These are phyloP conservation scores for Breynia disticha DNA, from an alignment of 441 rosid species.

Conservation along the genomic window DNA sequence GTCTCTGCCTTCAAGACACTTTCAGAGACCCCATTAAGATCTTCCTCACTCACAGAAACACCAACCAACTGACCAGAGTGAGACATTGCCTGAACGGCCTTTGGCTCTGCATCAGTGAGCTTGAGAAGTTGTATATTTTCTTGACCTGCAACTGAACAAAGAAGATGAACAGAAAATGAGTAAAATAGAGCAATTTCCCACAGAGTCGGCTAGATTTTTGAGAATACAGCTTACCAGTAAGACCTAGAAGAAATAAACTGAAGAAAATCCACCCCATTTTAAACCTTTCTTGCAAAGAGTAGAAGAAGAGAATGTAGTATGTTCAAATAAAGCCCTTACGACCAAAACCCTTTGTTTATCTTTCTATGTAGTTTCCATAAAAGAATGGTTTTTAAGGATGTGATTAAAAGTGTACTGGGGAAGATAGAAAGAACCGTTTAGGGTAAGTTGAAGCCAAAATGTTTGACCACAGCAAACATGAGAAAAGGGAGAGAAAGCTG, in stretches of 20 bases:
- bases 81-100: conserved; percentile 19
- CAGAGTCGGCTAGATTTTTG: background rate
- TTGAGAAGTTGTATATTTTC: conserved; percentile 33
- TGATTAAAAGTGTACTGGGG: too few species aligned
- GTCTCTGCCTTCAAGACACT: conserved; percentile 59
- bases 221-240: conserved; percentile 35
- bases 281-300: conserved; percentile 12
- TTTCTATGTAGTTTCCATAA: background rate
- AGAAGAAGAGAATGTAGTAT: background rate
- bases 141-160: conserved; percentile 46
- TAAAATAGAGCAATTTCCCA: background rate
- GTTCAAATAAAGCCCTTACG: too few species aligned
- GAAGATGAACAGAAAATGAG: conserved; percentile 3
- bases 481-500: background rate
- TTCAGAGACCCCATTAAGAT: conserved; percentile 41
- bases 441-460: too few species aligned
- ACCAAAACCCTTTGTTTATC: background rate
- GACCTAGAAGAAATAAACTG: conserved; percentile 30
- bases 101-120: conserved; percentile 21
- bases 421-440: too few species aligned
- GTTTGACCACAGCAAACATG: too few species aligned
- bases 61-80: conserved; percentile 29
- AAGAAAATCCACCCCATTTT: conserved; percentile 30
- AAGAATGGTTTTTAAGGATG: too few species aligned
- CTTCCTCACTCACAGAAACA: conserved; percentile 31